These are phyloP conservation scores for Lyophyllum semitale DNA, from an alignment of 768 basidiomycete species.

Conservation along the genomic window DNA sequence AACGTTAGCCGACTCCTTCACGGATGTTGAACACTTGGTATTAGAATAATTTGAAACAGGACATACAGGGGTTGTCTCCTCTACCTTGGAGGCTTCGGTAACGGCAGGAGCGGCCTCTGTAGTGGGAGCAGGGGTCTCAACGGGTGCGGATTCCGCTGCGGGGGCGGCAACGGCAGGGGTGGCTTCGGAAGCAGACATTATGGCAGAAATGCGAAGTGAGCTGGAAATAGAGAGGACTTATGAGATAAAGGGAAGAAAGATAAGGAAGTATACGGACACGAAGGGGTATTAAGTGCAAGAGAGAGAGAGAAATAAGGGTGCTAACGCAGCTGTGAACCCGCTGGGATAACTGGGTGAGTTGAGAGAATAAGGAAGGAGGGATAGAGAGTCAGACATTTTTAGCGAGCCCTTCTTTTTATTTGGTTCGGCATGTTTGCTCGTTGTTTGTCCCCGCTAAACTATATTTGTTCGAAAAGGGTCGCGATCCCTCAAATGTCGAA, in stretches of 20 bases:
- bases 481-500: neutral
- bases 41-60: neutral
- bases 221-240: slow-evolving; percentile 32
- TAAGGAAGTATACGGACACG: slow-evolving; percentile 36
- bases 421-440: slow-evolving; percentile 41
- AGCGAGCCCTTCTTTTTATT: slow-evolving; percentile 44
- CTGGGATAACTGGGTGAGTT: slow-evolving; percentile 34
- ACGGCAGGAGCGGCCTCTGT: slow-evolving; percentile 51
- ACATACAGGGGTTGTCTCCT: slow-evolving; percentile 27
- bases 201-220: slow-evolving; percentile 59
- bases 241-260: slow-evolving; percentile 12
- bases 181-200: slow-evolving; percentile 84
- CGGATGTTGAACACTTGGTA: neutral
- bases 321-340: slow-evolving; percentile 55
- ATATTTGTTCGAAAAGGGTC: slow-evolving; percentile 36
- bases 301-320: slow-evolving; percentile 60
- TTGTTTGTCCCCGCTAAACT: slow-evolving; percentile 43
- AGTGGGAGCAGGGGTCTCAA: slow-evolving; percentile 41
- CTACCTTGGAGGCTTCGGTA: slow-evolving; percentile 50
- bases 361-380: slow-evolving; percentile 64
- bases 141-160: slow-evolving; percentile 56
- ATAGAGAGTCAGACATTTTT: slow-evolving; percentile 42
- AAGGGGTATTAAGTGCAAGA: slow-evolving; percentile 57
- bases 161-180: slow-evolving; percentile 43
- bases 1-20: slow-evolving; percentile 35